Conservation (phyloP, 164 flowering plant genomes). For the Nelumbo lutea region DNA sequence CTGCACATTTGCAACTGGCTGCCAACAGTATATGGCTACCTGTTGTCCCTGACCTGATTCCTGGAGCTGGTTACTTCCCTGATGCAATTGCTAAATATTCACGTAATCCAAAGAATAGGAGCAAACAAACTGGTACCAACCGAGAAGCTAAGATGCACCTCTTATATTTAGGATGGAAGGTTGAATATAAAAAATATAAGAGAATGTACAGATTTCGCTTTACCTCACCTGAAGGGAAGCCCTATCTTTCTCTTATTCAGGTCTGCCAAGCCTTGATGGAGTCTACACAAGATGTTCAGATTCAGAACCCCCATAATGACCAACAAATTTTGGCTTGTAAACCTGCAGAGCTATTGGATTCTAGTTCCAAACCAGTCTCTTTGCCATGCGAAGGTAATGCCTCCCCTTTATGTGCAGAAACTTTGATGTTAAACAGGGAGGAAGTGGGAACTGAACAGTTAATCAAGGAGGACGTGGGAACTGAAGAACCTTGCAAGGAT, state of each 20-base stretch:
- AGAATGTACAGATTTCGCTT: conserved; percentile 26
- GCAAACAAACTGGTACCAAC: background rate
- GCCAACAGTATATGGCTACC: conserved; percentile 17
- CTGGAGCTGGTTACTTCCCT: conserved; percentile 12
- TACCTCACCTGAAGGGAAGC: conserved; percentile 38
- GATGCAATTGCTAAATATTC: conserved; percentile 35
- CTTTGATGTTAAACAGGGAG: background rate
- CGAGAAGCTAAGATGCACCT: conserved; percentile 47
- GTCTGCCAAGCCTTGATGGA: conserved; percentile 24
- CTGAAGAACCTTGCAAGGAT: background rate
- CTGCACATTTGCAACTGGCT: no score
- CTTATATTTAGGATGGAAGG: conserved; percentile 49
- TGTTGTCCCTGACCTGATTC: conserved; percentile 18
- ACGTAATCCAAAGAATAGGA: background rate
- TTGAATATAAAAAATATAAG: conserved; percentile 27
- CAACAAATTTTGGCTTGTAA: conserved; percentile 6
- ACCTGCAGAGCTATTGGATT: conserved; percentile 4
- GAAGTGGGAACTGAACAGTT: background rate
- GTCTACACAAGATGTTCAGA: background rate
- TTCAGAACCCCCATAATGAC: conserved; percentile 7
- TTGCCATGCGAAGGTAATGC: background rate
- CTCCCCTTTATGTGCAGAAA: background rate
- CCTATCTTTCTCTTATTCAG: conserved; percentile 32
- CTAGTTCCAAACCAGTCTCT: background rate
- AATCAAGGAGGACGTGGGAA: background rate